These are phyloP conservation scores for Hypoxylon sp. DNA, from an alignment of 2,329 filamentous ascomycete species.

Conservation along the genomic window DNA sequence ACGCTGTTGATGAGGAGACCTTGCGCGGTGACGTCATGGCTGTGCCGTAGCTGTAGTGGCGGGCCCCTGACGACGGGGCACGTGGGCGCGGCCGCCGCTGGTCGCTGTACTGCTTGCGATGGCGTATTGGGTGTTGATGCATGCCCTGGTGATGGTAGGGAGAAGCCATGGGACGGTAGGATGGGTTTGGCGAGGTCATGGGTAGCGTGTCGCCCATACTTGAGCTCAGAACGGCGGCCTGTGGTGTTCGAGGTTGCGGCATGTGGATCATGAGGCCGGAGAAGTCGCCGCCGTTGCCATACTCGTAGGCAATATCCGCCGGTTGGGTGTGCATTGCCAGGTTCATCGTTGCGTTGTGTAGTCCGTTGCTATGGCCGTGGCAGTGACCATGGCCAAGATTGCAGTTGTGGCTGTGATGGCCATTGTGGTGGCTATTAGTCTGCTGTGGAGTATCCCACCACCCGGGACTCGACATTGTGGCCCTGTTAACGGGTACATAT, in stretches of 20 bases:
- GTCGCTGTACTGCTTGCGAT: constrained; percentile 51
- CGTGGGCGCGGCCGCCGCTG: constrained; percentile 64
- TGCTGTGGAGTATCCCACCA: constrained; percentile 50
- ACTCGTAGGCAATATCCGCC: constrained; percentile 60
- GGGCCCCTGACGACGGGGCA: constrained; percentile 68
- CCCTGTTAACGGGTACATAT: constrained; percentile 42
- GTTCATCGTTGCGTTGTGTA: constrained; percentile 55
- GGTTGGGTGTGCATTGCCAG: constrained; percentile 60
- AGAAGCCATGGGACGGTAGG: constrained; percentile 47
- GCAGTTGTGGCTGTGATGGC: constrained; percentile 20
- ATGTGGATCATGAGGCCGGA: constrained; percentile 69
- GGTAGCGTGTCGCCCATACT: constrained; percentile 45
- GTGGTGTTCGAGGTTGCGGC: constrained; percentile 62
- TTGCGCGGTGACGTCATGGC: constrained; percentile 61
- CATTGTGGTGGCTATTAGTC: constrained; percentile 10
- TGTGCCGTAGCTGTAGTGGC: constrained; percentile 57
- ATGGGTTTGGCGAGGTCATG: constrained; percentile 18
- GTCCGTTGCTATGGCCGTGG: constrained; percentile 7
- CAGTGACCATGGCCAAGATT: constrained; percentile 3
- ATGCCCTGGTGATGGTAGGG: background rate
- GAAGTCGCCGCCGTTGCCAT: constrained; percentile 50
- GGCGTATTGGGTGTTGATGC: constrained; percentile 25
- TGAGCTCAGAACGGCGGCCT: constrained; percentile 57
- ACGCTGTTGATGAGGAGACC: constrained; percentile 51
- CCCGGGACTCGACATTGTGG: constrained; percentile 35